These are phyloP conservation scores for Pseudogymnoascus sp. DNA, from an alignment of 2,329 filamentous ascomycete species.

Conservation along the genomic window DNA sequence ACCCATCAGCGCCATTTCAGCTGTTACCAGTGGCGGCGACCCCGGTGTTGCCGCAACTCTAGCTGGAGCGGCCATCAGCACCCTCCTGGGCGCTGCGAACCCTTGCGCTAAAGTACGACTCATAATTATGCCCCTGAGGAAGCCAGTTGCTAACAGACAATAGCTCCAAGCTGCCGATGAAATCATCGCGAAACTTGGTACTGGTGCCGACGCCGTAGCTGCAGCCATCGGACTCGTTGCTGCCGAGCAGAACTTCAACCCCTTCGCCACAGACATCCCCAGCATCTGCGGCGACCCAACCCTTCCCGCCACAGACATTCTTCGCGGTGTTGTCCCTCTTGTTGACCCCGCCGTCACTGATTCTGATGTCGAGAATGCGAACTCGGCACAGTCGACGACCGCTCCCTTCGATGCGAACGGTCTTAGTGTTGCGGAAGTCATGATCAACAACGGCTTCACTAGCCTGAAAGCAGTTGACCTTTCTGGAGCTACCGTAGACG, in stretches of 20 bases:
- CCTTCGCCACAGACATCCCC: constrained; percentile 50
- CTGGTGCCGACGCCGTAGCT: constrained; percentile 48
- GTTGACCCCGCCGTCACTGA: constrained; percentile 56
- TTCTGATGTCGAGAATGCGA: constrained; percentile 50
- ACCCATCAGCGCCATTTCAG: constrained; percentile 45
- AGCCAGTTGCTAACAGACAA: constrained; percentile 14
- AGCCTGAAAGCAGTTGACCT: constrained; percentile 44
- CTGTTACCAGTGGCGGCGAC: constrained; percentile 45
- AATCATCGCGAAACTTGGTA: constrained; percentile 54
- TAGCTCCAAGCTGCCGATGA: constrained; percentile 55
- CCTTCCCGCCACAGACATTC: constrained; percentile 50
- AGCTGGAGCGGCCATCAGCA: constrained; percentile 51
- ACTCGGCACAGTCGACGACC: constrained; percentile 43
- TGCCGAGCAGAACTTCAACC: constrained; percentile 68
- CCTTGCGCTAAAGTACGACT: constrained; percentile 52
- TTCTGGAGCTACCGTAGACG: constrained; percentile 28
- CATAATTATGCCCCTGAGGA: neutral
- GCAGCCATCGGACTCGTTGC: constrained; percentile 56
- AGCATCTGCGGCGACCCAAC: constrained; percentile 55
- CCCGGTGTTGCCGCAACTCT: constrained; percentile 56
- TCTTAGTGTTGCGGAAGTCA: constrained; percentile 57
- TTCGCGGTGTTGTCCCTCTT: constrained; percentile 59
- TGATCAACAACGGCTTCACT: constrained; percentile 52
- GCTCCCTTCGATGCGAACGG: constrained; percentile 51
- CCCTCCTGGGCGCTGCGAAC: constrained; percentile 56